Base-by-base conservation (phyloP, 2,329 filamentous ascomycete genomes). In the Ramichloridium luteum region DNA sequence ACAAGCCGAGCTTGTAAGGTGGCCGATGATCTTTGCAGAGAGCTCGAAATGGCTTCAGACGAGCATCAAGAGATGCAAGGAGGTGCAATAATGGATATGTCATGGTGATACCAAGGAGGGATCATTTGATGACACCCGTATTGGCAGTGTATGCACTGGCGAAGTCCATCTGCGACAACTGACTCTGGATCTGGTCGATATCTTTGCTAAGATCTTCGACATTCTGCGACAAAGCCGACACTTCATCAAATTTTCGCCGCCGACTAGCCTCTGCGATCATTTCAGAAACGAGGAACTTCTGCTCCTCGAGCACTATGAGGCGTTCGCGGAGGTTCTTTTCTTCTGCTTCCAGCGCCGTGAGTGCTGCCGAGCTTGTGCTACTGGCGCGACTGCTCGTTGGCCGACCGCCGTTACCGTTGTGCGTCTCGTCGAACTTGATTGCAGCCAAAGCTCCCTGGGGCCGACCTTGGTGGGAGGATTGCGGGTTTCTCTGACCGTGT, bases 281-380 rank as follows among this genome's bases (percentile, higher is more conserved):
- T 45, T 82, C 76, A 22, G 77, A 74, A 0, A 94, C 84, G 58
- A 93, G 74, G 57, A 92, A 93, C 41, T 77, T 79, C 55, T 94
- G 86, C 58, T 94, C 86, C 54, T 93, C 84, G 1, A 94, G 66
- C 5, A 94, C 77, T 16, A 90, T 80, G 9, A 93, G 61, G 3
- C 75, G 67, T 48, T 93, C 85, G 11, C 80, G 72, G 2, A 92
- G 61, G 13, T 82, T 73, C 52, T 83, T 88, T 55, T 93, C 85
- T 51, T 93, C 84, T 0, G 70, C 72, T 55, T 93, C 85, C 4
- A 93, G 60, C 2, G 72, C 72, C 0, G 73, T 77, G 10, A 80
- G 61, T 8, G 47, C 46, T 5, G 44, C 45, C 1, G 51, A 54
- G 31, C 44, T 49, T 14, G 45, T 39, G 43, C 69, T 68, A 32